Evolutionary conservation across 192 early-diverging fungal species (phyloP), one percentile per base, ranked within the genome.

Genomic region (Linnemannia zychae): DNA sequence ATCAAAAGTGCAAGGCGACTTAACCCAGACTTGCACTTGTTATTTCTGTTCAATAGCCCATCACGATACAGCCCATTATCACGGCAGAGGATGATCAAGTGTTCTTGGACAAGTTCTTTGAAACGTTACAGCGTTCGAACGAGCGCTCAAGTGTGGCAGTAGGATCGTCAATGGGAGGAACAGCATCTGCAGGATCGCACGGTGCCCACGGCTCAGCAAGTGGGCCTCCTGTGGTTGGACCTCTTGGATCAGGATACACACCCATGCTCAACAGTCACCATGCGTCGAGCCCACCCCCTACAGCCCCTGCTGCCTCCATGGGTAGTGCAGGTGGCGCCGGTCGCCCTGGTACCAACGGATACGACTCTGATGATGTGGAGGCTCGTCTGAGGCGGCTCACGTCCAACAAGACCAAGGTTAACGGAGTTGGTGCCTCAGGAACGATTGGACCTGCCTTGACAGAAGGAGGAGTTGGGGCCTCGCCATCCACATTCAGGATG

Each of bases 11-110:
- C 3, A 31, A 2, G 13, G 12, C 57, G 15, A 69, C 37, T 69
- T 22, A 69, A n/a, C 9, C 34, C 12, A 28, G 16, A 15, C 2
- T 22, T 49, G 38, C 49, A 33, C 4, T 31, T 46, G 53, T 67
- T 74, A 66, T 74, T 80, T 47, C 4, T 60, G 44, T 49, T 44
- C 31, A 28, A 48, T 82, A 95, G 94, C 87, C 93, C 11, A 87
- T 89, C 3, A 78, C 92, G 28, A 90, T 92, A 77, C 92, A 94
- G 76, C 87, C 91, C 44, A 78, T 90, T n/a, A 92, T 97, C 17
- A 84, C 87, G 0, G 95, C 96, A 17, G 97, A 98, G 86, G 94
- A 96, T 71, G 96, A 99, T 78, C 96, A 99, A 86, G 87, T 87
- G 3, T 99, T 99, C 89, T 89, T 97, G 66, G 94, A 96, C 70